These are phyloP conservation scores for Monosporascus sp. DNA, from an alignment of 2,329 filamentous ascomycete species.

Conservation along the genomic window DNA sequence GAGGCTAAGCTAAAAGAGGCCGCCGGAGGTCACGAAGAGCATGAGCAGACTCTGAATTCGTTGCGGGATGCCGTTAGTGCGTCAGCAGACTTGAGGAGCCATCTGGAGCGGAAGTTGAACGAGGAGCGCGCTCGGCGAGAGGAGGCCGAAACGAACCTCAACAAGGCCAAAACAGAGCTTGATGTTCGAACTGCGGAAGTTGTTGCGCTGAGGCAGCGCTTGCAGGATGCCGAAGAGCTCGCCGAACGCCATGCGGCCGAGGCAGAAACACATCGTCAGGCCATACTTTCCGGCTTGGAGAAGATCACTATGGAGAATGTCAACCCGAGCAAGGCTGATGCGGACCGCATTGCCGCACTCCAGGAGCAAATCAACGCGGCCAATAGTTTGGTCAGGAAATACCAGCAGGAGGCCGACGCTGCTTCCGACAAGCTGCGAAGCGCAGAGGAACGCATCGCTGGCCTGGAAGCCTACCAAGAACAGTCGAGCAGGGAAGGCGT, in stretches of 20 bases:
- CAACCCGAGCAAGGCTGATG: constrained; percentile 41
- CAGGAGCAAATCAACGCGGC: constrained; percentile 75
- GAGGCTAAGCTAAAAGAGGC: constrained; percentile 62
- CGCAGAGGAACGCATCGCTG: constrained; percentile 94
- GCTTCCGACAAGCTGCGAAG: constrained; percentile 85
- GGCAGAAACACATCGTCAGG: constrained; percentile 76
- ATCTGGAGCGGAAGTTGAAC: constrained; percentile 75
- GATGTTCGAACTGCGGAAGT: constrained; percentile 76
- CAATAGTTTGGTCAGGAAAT: constrained; percentile 76
- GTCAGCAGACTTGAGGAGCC: constrained; percentile 68
- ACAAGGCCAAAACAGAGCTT: constrained; percentile 73
- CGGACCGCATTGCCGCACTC: constrained; percentile 66
- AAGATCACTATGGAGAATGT: constrained; percentile 57
- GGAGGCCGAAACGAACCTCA: constrained; percentile 68
- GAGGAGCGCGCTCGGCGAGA: constrained; percentile 77
- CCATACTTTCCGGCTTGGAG: constrained; percentile 75
- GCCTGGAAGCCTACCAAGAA: constrained; percentile 94
- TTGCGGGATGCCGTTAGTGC: constrained; percentile 73
- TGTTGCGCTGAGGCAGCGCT: constrained; percentile 63
- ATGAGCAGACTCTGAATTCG: constrained; percentile 65
- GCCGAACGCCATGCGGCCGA: constrained; percentile 84
- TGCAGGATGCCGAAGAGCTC: constrained; percentile 82
- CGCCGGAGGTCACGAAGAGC: constrained; percentile 61
- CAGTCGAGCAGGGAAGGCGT: constrained; percentile 92
- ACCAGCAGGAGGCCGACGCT: constrained; percentile 80